Evolutionary conservation across 75 land plant species (phyloP), one percentile per base, ranked within the genome.

Genomic region (Ceratopteris richardii): DNA sequence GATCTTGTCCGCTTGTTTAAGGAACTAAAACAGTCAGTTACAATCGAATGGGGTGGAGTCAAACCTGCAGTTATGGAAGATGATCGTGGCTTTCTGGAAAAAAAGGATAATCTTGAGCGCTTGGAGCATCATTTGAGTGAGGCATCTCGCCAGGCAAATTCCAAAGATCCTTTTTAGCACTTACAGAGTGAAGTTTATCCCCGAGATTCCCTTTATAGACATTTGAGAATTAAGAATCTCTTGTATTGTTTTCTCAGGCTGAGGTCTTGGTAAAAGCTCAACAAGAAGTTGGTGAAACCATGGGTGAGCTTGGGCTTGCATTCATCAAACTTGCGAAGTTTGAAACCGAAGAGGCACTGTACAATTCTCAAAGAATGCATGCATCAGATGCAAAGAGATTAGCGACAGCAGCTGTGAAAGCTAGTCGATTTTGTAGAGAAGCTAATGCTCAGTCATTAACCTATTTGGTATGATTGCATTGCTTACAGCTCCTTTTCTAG

Each of bases 371-470:
- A 29, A 64, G 37, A 13, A 54, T 48, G 12, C 53, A 68, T 61
- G 71, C 71, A 29, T 5, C 17, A 20, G 58, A 68, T 68, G 46
- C 29, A 19, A 68, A 68, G 56, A 16, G 50, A 29, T 29, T 68
- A 55, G 71, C 46, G 2, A 68, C 71, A 41, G 47, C 67, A 33
- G 71, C 71, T 23, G 71, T 68, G n/a, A 68, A 68, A 65, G 68
- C 33, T 12, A 68, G 71, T 39, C 44, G 71, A 40, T 51, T 68
- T 30, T 54, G 31, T 39, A 30, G 55, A 39, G 71, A 64, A 33
- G 56, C 57, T 18, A 68, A 68, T 53, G 71, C 67, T 29, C 68
- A 63, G 29, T 65, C 71, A 29, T 26, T 51, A 7, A 68, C 36
- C 19, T 31, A 64, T 40, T 24, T 68, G 71, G 71, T 68, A 68